These are phyloP conservation scores for Coriaria nepalensis DNA, from an alignment of 306 rosid species.

Conservation along the genomic window DNA sequence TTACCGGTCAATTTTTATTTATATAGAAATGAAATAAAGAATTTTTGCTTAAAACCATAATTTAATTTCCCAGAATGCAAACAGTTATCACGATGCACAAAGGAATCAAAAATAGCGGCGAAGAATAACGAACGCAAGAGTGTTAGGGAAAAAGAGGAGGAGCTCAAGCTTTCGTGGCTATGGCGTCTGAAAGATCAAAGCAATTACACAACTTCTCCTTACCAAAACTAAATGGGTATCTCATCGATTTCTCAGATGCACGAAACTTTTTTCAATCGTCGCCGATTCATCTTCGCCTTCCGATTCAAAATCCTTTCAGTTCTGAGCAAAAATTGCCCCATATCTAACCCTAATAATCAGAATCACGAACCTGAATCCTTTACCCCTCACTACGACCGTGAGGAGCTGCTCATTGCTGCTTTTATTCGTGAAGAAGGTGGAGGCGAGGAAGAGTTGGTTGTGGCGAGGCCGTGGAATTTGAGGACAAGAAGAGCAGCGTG, in stretches of 20 bases:
- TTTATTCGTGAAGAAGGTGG: constrained; percentile 17
- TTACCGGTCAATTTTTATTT: too few species aligned
- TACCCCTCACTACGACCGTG: neutral
- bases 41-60: too few species aligned
- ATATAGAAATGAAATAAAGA: too few species aligned
- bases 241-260: constrained; percentile 31
- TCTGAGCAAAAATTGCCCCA: constrained; percentile 11
- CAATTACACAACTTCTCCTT: constrained; percentile 48
- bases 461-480: constrained; percentile 43
- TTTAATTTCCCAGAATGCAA: too few species aligned
- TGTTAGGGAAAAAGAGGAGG: too few species aligned
- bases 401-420: neutral
- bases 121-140: too few species aligned
- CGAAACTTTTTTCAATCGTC: constrained; percentile 10
- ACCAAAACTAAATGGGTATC: constrained; percentile 48
- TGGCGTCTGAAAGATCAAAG: constrained; percentile 41
- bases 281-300: constrained; percentile 18
- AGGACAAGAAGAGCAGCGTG: constrained; percentile 48
- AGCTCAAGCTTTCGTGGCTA: constrained; percentile 9
- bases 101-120: too few species aligned
- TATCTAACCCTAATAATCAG: neutral
- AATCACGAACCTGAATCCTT: constrained; percentile 13
- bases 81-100: too few species aligned
- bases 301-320: constrained; percentile 8
- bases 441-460: constrained; percentile 13